A percentile compares a stretch with the other conserved stretches of the same genome.
phyloP scores from a whole-genome alignment of 192 early-diverging fungal species.

The Entrophospora sp. region DNA sequence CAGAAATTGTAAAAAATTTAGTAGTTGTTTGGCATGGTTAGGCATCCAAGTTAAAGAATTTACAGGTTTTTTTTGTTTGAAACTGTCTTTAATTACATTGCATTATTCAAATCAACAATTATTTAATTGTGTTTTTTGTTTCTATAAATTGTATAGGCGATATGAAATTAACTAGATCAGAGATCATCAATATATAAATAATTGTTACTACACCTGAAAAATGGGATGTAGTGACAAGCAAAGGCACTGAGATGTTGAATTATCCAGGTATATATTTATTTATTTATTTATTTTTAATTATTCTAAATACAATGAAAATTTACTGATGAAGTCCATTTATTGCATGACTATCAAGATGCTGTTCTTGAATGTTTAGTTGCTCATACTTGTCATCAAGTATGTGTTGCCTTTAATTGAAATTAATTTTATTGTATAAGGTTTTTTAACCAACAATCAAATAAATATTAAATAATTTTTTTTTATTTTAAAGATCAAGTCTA shows the following conservation, averaged over 20 bases:
- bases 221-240: conserved; percentile 99
- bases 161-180: conserved; percentile 95
- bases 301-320: conserved; percentile 78
- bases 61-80: conserved; percentile 44
- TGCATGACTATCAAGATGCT: conserved; percentile 93
- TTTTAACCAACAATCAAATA: no score
- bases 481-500: conserved; percentile 53
- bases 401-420: not conserved
- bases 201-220: conserved; percentile 99
- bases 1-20: conserved; percentile 94
- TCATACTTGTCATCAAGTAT: conserved; percentile 79
- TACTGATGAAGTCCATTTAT: conserved; percentile 95
- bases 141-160: conserved; percentile 47
- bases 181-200: conserved; percentile 90
- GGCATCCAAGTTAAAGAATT: conserved; percentile 85
- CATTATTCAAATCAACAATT: no score
- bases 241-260: conserved; percentile 86
- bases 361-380: conserved; percentile 96
- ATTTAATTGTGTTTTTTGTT: not conserved
- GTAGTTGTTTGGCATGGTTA: conserved; percentile 68
- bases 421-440: no score
- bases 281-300: not conserved
- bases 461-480: not conserved
- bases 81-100: not conserved
- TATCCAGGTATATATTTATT: conserved; percentile 35